phyloP scores from a whole-genome alignment of 306 rosid genomes.

The Prunus fruticosa region DNA sequence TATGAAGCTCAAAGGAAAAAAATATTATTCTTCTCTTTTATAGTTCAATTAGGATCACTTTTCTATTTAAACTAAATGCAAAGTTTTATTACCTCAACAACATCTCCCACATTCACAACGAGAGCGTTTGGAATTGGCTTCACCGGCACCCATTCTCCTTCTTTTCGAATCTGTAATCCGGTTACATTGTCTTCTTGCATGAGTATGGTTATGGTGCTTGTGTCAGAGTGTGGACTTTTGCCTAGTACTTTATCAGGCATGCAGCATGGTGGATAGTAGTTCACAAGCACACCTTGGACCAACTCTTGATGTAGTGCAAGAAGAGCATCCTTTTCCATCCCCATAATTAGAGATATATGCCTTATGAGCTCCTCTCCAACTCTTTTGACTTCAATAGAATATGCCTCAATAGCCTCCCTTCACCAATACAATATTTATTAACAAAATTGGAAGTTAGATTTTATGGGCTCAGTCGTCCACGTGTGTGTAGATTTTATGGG shows the following conservation, averaged over 20 bases:
- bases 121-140: constrained; percentile 29
- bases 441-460: too few relatives aligned
- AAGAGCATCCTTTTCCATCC: constrained; percentile 31
- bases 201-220: constrained; percentile 39
- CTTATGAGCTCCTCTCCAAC: constrained; percentile 28
- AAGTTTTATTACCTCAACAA: constrained; percentile 9
- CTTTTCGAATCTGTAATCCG: constrained; percentile 39
- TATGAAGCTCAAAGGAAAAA: neutral
- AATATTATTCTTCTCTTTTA: too few relatives aligned
- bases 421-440: neutral
- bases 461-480: too few relatives aligned
- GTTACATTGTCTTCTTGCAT: constrained; percentile 32
- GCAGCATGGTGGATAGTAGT: constrained; percentile 42
- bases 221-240: constrained; percentile 45
- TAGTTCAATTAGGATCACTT: too few relatives aligned
- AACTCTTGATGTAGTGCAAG: constrained; percentile 32
- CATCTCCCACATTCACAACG: constrained; percentile 47
- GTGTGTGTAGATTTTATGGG: too few relatives aligned
- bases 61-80: neutral
- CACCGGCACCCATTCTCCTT: constrained; percentile 38
- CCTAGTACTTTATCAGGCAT: constrained; percentile 40
- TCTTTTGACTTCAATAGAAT: constrained; percentile 29
- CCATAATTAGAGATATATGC: constrained; percentile 30
- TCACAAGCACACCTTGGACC: constrained; percentile 19
- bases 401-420: constrained; percentile 34